These are phyloP conservation scores for Cryptococcus floricola DNA, from an alignment of 1,284 basidiomycete genomes.

Conservation along the genomic window DNA sequence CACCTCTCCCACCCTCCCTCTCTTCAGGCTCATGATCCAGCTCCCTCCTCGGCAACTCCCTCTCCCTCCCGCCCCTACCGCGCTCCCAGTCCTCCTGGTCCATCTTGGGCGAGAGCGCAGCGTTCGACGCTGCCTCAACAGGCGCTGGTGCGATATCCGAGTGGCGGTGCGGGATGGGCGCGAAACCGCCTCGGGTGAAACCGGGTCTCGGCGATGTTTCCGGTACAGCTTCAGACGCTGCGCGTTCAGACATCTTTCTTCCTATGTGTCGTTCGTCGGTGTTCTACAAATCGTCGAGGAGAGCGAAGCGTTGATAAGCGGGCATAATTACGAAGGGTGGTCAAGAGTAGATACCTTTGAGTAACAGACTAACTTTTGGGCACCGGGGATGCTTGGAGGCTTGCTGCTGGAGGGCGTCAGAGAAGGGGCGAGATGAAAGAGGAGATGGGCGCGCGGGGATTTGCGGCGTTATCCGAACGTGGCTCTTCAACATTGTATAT, in stretches of 20 bases:
- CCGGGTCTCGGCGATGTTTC: conserved; percentile 9
- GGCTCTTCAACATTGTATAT: too few species aligned
- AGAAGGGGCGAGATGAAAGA: too few species aligned
- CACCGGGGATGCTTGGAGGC: too few species aligned
- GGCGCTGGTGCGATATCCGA: conserved; percentile 17
- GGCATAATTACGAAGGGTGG: too few species aligned
- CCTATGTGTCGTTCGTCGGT: neutral
- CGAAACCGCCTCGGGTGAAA: conserved; percentile 33
- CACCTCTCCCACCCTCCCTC: conserved; percentile 7
- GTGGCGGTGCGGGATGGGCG: conserved; percentile 34
- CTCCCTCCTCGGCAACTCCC: conserved; percentile 27
- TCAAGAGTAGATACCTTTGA: too few species aligned
- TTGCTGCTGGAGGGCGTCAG: too few species aligned
- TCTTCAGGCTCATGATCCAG: conserved; percentile 23
- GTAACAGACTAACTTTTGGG: too few species aligned
- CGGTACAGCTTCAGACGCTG: neutral
- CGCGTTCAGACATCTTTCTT: neutral
- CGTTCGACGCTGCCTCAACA: conserved; percentile 1
- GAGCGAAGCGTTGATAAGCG: too few species aligned
- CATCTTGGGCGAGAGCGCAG: neutral
- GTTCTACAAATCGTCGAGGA: too few species aligned
- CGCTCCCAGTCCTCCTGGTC: conserved; percentile 16
- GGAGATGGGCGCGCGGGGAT: too few species aligned
- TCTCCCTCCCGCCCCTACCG: conserved; percentile 16
- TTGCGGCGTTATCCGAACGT: too few species aligned